Conservation (phyloP, 345 rosid genomes). For the Cardamine chenopodiifolia region DNA sequence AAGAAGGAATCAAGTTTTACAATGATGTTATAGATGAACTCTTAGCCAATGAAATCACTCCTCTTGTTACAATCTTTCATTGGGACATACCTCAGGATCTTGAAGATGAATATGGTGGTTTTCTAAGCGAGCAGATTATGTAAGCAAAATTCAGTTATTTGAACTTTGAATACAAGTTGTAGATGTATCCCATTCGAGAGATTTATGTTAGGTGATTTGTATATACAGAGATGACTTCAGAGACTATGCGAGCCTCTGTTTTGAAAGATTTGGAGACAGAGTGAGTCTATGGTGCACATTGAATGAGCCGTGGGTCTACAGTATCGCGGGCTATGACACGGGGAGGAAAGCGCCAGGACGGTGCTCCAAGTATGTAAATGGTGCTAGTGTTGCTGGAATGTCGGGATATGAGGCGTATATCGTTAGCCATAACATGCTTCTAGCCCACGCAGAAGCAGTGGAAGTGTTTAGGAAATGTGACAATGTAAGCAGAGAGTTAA, state of each 20-base stretch:
- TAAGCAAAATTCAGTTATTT: slow-evolving; percentile 33
- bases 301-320: slow-evolving; percentile 52
- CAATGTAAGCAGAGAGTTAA: slow-evolving; percentile 31
- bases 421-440: slow-evolving; percentile 44
- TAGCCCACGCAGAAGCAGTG: slow-evolving; percentile 45
- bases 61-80: slow-evolving; percentile 56
- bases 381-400: slow-evolving; percentile 43
- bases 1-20: slow-evolving; percentile 52
- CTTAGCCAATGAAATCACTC: slow-evolving; percentile 50
- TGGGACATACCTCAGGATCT: slow-evolving; percentile 60
- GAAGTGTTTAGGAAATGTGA: slow-evolving; percentile 43
- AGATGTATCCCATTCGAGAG: neutral
- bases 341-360: slow-evolving; percentile 49
- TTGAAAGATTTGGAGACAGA: slow-evolving; percentile 54
- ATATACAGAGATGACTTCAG: slow-evolving; percentile 50
- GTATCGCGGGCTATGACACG: slow-evolving; percentile 43
- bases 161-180: neutral
- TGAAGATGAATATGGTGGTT: slow-evolving; percentile 61
- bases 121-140: slow-evolving; percentile 51
- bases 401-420: slow-evolving; percentile 46
- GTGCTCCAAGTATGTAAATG: slow-evolving; percentile 39
- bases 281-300: slow-evolving; percentile 59
- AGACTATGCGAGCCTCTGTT: slow-evolving; percentile 50
- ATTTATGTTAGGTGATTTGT: slow-evolving; percentile 4
- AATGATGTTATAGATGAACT: slow-evolving; percentile 58